Conservation (phyloP, 139 green algal species). For the Tetraselmis chui region DNA sequence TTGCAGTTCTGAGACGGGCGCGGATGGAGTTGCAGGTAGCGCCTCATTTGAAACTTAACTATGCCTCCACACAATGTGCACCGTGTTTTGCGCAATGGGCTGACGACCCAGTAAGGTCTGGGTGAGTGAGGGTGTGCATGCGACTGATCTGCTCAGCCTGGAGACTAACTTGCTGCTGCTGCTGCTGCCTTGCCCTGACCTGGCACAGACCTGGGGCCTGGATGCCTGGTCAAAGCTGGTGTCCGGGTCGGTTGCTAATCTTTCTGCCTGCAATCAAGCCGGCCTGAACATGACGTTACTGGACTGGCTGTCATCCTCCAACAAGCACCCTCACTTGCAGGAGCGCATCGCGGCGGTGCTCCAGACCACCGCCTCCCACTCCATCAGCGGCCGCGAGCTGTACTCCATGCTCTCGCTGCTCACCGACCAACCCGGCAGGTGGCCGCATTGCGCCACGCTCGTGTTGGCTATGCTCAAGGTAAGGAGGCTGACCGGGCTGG, state of each 20-base stretch:
- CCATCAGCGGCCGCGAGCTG: slow-evolving; percentile 14
- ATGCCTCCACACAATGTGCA: no score
- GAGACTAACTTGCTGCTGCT: no score
- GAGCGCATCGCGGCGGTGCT: slow-evolving; percentile 25
- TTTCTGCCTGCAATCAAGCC: slow-evolving; percentile 23
- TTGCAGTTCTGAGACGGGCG: slow-evolving; percentile 17
- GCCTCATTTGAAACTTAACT: no score
- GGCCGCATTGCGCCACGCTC: neutral
- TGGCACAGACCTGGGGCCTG: slow-evolving; percentile 24
- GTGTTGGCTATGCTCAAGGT: neutral
- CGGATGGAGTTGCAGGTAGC: slow-evolving; percentile 7
- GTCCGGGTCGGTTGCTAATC: slow-evolving; percentile 26
- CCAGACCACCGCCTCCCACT: slow-evolving; percentile 32
- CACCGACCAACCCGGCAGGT: neutral
- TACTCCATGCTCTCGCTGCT: neutral
- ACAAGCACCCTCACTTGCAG: slow-evolving; percentile 1
- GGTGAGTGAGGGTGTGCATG: no score
- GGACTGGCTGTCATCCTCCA: slow-evolving; percentile 21
- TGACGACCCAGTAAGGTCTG: no score
- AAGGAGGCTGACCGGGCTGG: no score
- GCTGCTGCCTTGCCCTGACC: no score
- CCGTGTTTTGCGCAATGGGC: no score
- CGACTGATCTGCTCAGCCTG: no score
- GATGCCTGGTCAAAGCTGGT: slow-evolving; percentile 18
- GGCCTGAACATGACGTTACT: slow-evolving; percentile 30